These are phyloP conservation scores for Ceratobasidium sp. DNA, from an alignment of 1,284 basidiomycete genomes.

Conservation along the genomic window DNA sequence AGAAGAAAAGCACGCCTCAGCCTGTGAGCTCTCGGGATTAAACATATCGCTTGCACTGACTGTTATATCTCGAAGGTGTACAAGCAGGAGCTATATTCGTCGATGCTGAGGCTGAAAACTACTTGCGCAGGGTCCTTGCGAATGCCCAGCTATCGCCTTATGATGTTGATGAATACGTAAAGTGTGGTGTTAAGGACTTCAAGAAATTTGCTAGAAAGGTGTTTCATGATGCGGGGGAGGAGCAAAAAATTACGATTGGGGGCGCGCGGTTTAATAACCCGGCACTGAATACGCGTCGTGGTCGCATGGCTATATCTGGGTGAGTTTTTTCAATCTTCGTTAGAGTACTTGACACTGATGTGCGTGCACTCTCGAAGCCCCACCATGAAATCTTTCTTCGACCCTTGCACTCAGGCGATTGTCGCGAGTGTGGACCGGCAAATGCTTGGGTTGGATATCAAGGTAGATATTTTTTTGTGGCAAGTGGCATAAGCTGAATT, in stretches of 20 bases:
- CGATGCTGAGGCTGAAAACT: not conserved
- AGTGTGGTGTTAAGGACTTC: slow-evolving; percentile 14
- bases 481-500: no score
- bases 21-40: slow-evolving; percentile 1
- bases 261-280: not conserved
- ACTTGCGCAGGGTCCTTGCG: not conserved
- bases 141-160: not conserved
- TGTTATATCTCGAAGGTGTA: slow-evolving; percentile 13
- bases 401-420: not conserved
- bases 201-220: not conserved
- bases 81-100: slow-evolving; percentile 25
- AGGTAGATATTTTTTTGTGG: not conserved
- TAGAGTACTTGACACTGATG: not conserved
- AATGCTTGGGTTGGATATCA: not conserved
- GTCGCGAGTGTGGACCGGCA: slow-evolving; percentile 9
- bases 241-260: not conserved
- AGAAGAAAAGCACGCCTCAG: slow-evolving; percentile 7
- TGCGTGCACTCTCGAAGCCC: not conserved
- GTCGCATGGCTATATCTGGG: no score
- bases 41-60: not conserved
- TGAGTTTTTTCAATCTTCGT: not conserved
- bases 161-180: not conserved
- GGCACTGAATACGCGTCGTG: not conserved
- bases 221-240: not conserved
- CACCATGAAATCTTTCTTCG: not conserved